Percentiles rank a stretch among this genome's conserved stretches.
Evolutionary conservation across 208 protist genomes (phyloP).

Genomic region (Leishmania braziliensis): DNA sequence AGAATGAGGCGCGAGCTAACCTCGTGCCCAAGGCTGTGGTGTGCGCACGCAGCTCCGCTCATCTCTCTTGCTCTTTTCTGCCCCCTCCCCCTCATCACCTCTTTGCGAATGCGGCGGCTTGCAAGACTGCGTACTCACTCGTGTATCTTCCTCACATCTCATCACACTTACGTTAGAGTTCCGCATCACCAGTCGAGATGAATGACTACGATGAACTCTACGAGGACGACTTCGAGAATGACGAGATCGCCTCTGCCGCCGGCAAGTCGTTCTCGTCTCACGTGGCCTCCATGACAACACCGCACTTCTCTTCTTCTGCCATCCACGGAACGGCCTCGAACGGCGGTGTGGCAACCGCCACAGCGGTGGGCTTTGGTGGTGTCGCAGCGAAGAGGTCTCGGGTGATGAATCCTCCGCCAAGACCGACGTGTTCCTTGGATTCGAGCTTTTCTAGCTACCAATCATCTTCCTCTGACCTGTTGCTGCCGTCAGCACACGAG

Average conservation of each 20-base stretch:
- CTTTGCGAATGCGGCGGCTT: not conserved
- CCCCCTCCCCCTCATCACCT: not conserved
- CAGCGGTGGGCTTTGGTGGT: not conserved
- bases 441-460: constrained; percentile 17
- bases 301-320: not conserved
- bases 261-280: not conserved
- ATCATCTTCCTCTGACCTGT: not conserved
- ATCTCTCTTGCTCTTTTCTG: not conserved
- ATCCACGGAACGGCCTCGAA: not conserved
- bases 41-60: not conserved
- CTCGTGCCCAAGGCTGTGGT: not conserved
- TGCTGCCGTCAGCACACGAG: constrained; percentile 1
- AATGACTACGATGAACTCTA: constrained; percentile 23
- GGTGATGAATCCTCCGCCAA: not conserved
- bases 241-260: constrained; percentile 4
- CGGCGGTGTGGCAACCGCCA: not conserved
- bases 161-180: not conserved
- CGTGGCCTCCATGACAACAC: not conserved
- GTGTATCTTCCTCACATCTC: not conserved
- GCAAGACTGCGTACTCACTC: not conserved
- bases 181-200: constrained; percentile 1
- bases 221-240: constrained; percentile 27
- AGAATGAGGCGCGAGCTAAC: not conserved
- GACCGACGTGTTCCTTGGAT: not conserved
- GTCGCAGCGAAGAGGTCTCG: not conserved